These are phyloP conservation scores for Parathielavia appendiculata DNA, from an alignment of 495 filamentous ascomycete genomes.

Conservation along the genomic window DNA sequence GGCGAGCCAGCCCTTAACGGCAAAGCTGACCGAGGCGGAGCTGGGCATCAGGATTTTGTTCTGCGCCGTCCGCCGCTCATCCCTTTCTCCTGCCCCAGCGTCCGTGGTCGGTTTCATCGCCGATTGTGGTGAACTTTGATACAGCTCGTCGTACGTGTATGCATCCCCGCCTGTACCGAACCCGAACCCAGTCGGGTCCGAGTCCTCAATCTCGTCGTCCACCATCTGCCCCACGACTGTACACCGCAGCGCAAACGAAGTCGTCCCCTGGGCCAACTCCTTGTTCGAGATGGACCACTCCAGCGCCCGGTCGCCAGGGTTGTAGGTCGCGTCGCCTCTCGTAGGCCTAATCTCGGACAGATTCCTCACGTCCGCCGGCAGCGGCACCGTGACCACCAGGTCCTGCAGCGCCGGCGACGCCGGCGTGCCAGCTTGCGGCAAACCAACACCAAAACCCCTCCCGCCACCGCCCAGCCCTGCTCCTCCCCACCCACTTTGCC, in stretches of 20 bases:
- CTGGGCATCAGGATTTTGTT: slow-evolving; percentile 87
- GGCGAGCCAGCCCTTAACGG: slow-evolving; percentile 88
- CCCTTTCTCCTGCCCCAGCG: slow-evolving; percentile 39
- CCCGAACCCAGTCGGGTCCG: slow-evolving; percentile 46
- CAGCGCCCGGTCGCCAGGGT: slow-evolving; percentile 60
- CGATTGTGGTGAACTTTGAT: slow-evolving; percentile 38
- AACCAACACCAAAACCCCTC: slow-evolving; percentile 29
- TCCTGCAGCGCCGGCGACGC: slow-evolving; percentile 68
- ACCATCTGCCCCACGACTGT: slow-evolving; percentile 66
- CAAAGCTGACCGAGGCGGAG: slow-evolving; percentile 81
- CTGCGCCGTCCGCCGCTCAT: slow-evolving; percentile 53
- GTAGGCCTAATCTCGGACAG: slow-evolving; percentile 79
- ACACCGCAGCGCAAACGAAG: slow-evolving; percentile 66
- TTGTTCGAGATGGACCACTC: slow-evolving; percentile 82
- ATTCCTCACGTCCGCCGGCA: slow-evolving; percentile 76
- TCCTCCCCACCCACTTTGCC: slow-evolving; percentile 46
- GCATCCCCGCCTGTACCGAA: slow-evolving; percentile 39
- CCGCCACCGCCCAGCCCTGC: slow-evolving; percentile 28
- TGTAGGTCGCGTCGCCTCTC: slow-evolving; percentile 78
- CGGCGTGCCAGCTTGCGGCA: slow-evolving; percentile 39
- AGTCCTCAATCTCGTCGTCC: slow-evolving; percentile 44
- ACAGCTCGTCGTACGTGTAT: slow-evolving; percentile 57
- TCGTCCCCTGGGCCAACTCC: slow-evolving; percentile 56
- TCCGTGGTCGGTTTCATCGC: slow-evolving; percentile 37
- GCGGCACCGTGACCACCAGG: slow-evolving; percentile 71